Evolutionary conservation across 495 filamentous ascomycete species (phyloP).

Genomic region (Xylaria acuta): DNA sequence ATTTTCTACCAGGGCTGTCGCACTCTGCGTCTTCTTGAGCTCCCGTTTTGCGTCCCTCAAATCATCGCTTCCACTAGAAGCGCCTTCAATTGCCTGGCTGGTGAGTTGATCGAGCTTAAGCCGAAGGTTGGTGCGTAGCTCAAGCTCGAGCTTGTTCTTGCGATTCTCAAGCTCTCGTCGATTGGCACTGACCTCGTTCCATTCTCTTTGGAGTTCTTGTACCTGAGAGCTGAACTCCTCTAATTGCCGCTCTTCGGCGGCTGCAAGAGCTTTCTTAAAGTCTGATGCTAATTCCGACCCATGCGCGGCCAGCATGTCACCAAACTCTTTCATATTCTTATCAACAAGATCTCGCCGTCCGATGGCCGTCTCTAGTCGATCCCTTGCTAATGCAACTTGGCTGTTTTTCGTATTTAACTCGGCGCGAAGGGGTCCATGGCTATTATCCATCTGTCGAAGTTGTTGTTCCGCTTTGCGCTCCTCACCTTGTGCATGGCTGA

Average conservation of each 20-base stretch:
- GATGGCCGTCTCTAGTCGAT: constrained; percentile 74
- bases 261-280: constrained; percentile 89
- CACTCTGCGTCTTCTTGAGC: constrained; percentile 74
- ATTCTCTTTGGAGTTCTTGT: constrained; percentile 74
- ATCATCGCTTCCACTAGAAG: constrained; percentile 64
- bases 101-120: constrained; percentile 87
- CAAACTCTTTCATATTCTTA: constrained; percentile 73
- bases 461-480: constrained; percentile 84
- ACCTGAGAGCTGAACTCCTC: constrained; percentile 71
- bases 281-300: constrained; percentile 80
- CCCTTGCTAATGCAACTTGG: constrained; percentile 74
- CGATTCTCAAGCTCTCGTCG: constrained; percentile 80
- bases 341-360: constrained; percentile 75
- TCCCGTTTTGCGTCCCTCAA: constrained; percentile 83
- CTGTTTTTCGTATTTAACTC: constrained; percentile 74
- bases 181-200: constrained; percentile 72
- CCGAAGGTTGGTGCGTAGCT: constrained; percentile 83
- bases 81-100: constrained; percentile 74
- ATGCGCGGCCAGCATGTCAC: constrained; percentile 73
- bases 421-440: constrained; percentile 77
- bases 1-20: constrained; percentile 64
- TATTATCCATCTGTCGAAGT: constrained; percentile 76
- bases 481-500: constrained; percentile 80
- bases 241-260: constrained; percentile 80
- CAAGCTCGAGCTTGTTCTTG: constrained; percentile 80